Evolutionary conservation across 75 land plant species (phyloP).

Genomic region (Pinus albicaulis): DNA sequence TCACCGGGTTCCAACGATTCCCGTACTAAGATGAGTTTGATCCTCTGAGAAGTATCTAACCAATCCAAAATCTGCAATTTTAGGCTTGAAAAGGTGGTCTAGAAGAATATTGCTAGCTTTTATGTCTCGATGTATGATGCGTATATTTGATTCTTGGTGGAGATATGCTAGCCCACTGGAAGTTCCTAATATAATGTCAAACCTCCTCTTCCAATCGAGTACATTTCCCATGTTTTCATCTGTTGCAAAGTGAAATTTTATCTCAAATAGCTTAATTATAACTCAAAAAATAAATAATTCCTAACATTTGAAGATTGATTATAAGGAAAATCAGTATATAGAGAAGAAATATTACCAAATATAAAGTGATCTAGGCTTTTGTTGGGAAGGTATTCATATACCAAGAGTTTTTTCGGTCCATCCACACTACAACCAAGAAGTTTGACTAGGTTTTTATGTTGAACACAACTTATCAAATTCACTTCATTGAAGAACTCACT

Average conservation of each 20-base stretch:
- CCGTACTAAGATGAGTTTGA: conserved; percentile 38
- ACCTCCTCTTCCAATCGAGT: conserved; percentile 29
- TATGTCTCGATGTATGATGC: conserved; percentile 12
- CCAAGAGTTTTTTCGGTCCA: conserved; percentile 42
- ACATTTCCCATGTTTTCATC: not conserved
- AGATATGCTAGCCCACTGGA: conserved; percentile 42
- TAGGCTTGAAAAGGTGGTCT: conserved; percentile 13
- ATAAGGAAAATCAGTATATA: too few species aligned
- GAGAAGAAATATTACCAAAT: conserved; percentile 24
- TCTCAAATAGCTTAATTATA: not conserved
- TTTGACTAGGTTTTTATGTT: too few species aligned
- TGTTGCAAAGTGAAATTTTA: not conserved
- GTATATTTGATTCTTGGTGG: conserved; percentile 29
- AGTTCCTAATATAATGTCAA: conserved; percentile 28
- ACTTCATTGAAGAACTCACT: conserved; percentile 45
- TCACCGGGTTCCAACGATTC: conserved; percentile 51
- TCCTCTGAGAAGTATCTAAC: conserved; percentile 27
- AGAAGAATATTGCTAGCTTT: conserved; percentile 39
- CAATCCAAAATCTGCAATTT: conserved; percentile 60
- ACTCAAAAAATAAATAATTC: not conserved
- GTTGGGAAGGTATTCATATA: conserved; percentile 37
- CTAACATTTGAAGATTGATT: too few species aligned
- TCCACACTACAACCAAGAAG: not conserved
- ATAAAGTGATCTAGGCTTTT: conserved; percentile 27
- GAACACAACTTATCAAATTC: too few species aligned